Evolutionary conservation across 2,329 filamentous ascomycete genomes (phyloP).

Genomic region (Ceratocystis papillata): DNA sequence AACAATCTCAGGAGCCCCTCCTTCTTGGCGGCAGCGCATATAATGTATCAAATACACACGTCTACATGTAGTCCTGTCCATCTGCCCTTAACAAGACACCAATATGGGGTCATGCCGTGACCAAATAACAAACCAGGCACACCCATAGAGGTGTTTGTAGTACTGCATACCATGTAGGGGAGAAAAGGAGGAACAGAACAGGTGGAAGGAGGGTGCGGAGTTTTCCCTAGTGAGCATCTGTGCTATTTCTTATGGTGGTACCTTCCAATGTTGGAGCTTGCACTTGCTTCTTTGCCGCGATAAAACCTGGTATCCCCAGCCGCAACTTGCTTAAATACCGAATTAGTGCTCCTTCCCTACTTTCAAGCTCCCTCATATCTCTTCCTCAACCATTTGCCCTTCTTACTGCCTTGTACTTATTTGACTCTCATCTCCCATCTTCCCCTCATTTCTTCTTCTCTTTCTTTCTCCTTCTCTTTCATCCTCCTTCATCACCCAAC

Average conservation of each 20-base stretch:
- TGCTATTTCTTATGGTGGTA: neutral
- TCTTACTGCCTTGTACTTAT: slow-evolving; percentile 7
- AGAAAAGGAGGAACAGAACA: neutral
- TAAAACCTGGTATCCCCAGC: slow-evolving; percentile 9
- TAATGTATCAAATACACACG: neutral
- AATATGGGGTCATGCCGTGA: neutral
- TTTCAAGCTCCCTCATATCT: slow-evolving; percentile 12
- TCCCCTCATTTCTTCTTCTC: slow-evolving; percentile 3
- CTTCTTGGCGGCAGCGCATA: neutral
- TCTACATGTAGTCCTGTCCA: neutral
- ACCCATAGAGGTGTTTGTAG: neutral
- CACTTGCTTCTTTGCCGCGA: slow-evolving; percentile 17
- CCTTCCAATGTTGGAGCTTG: slow-evolving; percentile 21
- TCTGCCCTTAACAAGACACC: neutral
- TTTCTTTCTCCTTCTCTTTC: neutral
- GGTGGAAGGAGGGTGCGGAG: neutral
- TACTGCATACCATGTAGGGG: neutral
- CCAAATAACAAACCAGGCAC: neutral
- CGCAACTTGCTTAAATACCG: slow-evolving; percentile 19
- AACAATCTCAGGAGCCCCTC: neutral
- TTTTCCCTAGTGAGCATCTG: neutral
- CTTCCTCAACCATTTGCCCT: slow-evolving; percentile 12
- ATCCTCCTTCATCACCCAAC: slow-evolving; percentile 18
- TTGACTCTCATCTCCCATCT: neutral
- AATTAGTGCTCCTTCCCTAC: slow-evolving; percentile 16